Base-by-base conservation (phyloP, 306 rosid genomes). In the Boehmeria nivea region DNA sequence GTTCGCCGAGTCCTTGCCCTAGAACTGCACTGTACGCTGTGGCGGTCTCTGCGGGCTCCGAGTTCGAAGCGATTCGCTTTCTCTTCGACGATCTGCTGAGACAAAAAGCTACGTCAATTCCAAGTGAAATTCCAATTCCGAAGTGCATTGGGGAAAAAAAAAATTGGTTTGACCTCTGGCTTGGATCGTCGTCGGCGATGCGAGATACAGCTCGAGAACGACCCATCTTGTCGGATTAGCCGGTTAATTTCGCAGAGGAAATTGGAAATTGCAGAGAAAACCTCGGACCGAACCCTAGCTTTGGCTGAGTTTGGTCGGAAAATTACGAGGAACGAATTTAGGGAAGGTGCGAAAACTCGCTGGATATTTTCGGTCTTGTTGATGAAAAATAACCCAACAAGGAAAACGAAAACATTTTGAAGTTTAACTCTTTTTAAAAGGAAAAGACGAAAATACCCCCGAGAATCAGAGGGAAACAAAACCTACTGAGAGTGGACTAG, bases 41-140 rank as follows among this genome's bases (percentile, higher is more conserved):
- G 14, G 70, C 21, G 18, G 56, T 57, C 50, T 70, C 70, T 6
- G 47, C 55, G 63, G 53, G 37, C 46, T 83, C 97, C 9, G 56
- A 60, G 62, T 57, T 64, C 20, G 70, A 69, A 79, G 74, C 73
- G 11, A 57, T 55, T 65, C 52, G 74, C 69, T 81, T 86, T 70
- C 78, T 77, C 81, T 86, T 89, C 20, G 61, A 56, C 44, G 78
- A 69, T 60, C 88, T 89, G 45, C 55, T 61, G 51, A 19, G 72
- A 28, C 6, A 19, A 16, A 16, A 37, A 33, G 26, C 38, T 64
- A 20, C 43, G 36, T 9, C 51, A 39, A 47, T 42, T 37, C 25
- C 34, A 36, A 25, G 36, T 6, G 2, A 48, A 31, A 24, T 15
- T n/a, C 24, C 28, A 68, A 17, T 46, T 21, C 66, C 36, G 31